Evolutionary conservation across 202 grass and related monocot species (phyloP), one percentile per base, ranked within the genome.

Genomic region (Eragrostis tef): DNA sequence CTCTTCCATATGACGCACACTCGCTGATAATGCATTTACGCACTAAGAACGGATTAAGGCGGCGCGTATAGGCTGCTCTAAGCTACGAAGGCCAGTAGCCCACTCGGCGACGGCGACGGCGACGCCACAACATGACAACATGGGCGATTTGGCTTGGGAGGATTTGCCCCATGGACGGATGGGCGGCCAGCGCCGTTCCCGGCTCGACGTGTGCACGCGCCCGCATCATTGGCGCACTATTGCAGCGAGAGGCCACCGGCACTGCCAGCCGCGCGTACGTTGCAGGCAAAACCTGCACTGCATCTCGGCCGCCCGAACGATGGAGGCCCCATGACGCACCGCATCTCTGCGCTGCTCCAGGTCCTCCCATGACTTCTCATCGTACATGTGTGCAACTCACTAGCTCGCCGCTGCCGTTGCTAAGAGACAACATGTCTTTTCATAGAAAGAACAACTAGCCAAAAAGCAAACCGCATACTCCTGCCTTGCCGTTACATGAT

Each of bases 381-480:
- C 44, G 5, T 62, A 65, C 34, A 59, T 79, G 25, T 24, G 27
- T 14, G 39, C 54, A 75, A 75, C 22, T 22, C 56, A 24, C 56
- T 27, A 11, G 48, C 46, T 78, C 10, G 47, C 13, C 61, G 11
- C 20, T 78, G 59, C 3, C 66, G 21, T 22, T 44, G 64, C 9
- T n/a, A 42, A 42, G 5, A 19, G 9, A 19, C 47, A 52, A 41
- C 41, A 58, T 20, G 20, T 58, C 10, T 51, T 64, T 50, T 66
- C 62, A 24, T 79, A 42, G 62, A 79, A 67, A 79, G 75, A 51
- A 64, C 59, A 49, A 36, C 45, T 63, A 11, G 45, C 45, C 11
- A 0, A 78, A 51, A 78, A 54, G 56, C 12, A 7, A 62, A 27
- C 58, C 58, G 6, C 12, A 26, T 9, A n/a, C n/a, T n/a, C 58